These are phyloP conservation scores for Calonectria pteridis DNA, from an alignment of 2,329 filamentous ascomycete species.

Conservation along the genomic window DNA sequence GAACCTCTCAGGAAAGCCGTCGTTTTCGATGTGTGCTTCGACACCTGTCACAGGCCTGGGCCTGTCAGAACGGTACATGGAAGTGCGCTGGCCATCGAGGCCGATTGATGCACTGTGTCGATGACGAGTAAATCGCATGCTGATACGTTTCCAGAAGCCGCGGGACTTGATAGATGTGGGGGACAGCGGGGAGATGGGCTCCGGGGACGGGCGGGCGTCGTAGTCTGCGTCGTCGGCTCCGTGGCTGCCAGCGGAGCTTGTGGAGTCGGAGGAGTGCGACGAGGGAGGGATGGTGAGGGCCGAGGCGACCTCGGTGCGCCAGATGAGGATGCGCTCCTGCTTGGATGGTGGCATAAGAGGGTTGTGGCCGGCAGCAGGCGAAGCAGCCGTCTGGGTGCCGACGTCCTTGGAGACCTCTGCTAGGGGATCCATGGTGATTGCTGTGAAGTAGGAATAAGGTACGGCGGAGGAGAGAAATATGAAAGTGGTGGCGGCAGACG, in stretches of 20 bases:
- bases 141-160: slow-evolving; percentile 45
- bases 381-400: slow-evolving; percentile 7
- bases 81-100: slow-evolving; percentile 45
- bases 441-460: background rate
- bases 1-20: slow-evolving; percentile 44
- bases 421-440: slow-evolving; percentile 13
- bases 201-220: slow-evolving; percentile 6
- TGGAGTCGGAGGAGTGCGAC: slow-evolving; percentile 50
- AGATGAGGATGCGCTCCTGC: slow-evolving; percentile 60
- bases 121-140: slow-evolving; percentile 39
- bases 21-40: slow-evolving; percentile 38
- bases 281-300: slow-evolving; percentile 48
- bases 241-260: slow-evolving; percentile 30
- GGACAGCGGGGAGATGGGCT: slow-evolving; percentile 27
- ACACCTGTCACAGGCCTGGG: slow-evolving; percentile 23
- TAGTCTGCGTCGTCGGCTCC: slow-evolving; percentile 11
- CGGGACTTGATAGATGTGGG: slow-evolving; percentile 33
- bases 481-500: background rate
- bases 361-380: slow-evolving; percentile 19
- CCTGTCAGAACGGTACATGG: slow-evolving; percentile 51
- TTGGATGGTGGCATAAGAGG: slow-evolving; percentile 50
- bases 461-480: background rate
- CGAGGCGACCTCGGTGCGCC: slow-evolving; percentile 62
- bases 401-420: slow-evolving; percentile 9
- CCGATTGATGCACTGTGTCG: background rate